phyloP scores from a whole-genome alignment of 176 grass and related monocot genomes.

The Eremochloa ophiuroides region DNA sequence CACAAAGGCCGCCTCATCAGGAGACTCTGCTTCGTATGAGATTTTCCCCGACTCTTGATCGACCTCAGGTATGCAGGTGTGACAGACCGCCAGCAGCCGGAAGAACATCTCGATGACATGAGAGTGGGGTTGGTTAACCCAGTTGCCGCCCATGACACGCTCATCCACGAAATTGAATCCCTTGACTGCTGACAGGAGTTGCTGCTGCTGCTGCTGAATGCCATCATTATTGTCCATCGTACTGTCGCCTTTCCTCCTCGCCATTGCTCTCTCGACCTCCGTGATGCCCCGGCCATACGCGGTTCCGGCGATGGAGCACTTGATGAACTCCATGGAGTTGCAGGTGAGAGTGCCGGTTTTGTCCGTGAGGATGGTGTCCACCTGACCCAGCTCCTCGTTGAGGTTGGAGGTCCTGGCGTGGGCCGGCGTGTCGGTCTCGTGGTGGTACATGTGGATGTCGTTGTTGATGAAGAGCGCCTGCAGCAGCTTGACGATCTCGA shows the following conservation, averaged over 20 bases:
- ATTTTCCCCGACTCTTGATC: constrained; percentile 58
- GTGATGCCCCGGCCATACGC: constrained; percentile 71
- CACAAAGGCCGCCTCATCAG: constrained; percentile 90
- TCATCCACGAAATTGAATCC: constrained; percentile 89
- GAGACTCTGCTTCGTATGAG: constrained; percentile 94
- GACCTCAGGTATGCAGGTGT: constrained; percentile 84
- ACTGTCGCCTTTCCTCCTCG: constrained; percentile 39
- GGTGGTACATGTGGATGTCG: constrained; percentile 84
- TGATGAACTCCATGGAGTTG: constrained; percentile 99
- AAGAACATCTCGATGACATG: constrained; percentile 67
- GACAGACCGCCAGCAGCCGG: constrained; percentile 65
- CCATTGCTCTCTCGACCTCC: constrained; percentile 80
- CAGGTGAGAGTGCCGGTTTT: constrained; percentile 93
- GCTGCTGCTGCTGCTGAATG: constrained; percentile 1
- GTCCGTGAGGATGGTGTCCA: constrained; percentile 82
- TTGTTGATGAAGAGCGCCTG: constrained; percentile 81
- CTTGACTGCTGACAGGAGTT: constrained; percentile 23
- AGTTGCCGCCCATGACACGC: constrained; percentile 72
- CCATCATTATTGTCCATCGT: neutral
- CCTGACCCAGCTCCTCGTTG: constrained; percentile 91
- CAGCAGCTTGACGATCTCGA: constrained; percentile 88
- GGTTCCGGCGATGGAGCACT: constrained; percentile 79
- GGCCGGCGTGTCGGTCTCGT: constrained; percentile 68
- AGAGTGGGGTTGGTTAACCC: constrained; percentile 44
- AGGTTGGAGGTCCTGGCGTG: constrained; percentile 86